Evolutionary conservation across 106 monocot genomes (phyloP).

Genomic region (Cymbidium sinense): DNA sequence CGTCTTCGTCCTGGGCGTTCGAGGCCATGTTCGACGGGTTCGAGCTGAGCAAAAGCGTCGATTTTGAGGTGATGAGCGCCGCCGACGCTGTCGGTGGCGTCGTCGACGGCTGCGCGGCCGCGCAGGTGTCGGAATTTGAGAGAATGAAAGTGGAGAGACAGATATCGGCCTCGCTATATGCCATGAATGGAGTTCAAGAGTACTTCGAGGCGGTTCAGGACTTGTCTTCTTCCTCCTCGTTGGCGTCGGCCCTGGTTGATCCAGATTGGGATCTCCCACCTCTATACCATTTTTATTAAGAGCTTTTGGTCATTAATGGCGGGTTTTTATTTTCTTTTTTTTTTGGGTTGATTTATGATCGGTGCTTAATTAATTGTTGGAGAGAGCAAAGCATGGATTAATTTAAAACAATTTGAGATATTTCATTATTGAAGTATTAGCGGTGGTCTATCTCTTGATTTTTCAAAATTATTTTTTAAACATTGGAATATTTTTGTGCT

Average conservation of each 20-base stretch:
- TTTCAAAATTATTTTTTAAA: neutral
- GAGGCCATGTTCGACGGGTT: conserved; percentile 4
- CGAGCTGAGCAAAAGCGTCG: neutral
- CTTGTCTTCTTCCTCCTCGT: conserved; percentile 1
- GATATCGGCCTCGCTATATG: conserved; percentile 43
- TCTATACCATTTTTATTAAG: conserved; percentile 27
- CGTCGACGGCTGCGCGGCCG: neutral
- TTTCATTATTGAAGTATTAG: too few relatives aligned
- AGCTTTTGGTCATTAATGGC: too few relatives aligned
- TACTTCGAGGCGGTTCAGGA: conserved; percentile 44
- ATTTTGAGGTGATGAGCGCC: neutral
- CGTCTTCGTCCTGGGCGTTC: conserved; percentile 4
- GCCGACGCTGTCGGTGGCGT: neutral
- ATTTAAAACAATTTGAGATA: neutral
- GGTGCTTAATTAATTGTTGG: neutral
- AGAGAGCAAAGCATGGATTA: neutral
- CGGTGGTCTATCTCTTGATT: too few relatives aligned
- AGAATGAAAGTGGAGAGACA: conserved; percentile 52
- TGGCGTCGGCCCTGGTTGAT: conserved; percentile 10
- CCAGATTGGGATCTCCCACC: conserved; percentile 35
- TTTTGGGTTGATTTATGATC: neutral
- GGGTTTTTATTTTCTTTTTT: neutral
- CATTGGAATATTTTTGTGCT: neutral
- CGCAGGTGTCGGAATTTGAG: conserved; percentile 25
- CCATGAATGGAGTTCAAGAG: conserved; percentile 52